Conservation (phyloP, 1,284 basidiomycete genomes). For the Cryptococcus sp. region DNA sequence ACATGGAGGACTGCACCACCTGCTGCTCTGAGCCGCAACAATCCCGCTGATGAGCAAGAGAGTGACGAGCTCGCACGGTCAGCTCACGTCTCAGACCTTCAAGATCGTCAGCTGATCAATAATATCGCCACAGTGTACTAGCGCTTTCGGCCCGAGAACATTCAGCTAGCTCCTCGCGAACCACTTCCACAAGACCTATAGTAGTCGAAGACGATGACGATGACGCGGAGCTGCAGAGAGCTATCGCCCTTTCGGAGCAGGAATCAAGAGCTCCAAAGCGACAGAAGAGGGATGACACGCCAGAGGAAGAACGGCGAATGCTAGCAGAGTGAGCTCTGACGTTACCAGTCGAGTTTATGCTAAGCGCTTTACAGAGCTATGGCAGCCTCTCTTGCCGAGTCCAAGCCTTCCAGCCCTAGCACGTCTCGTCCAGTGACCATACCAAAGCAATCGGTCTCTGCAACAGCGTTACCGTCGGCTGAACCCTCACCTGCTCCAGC, state of each 20-base stretch:
- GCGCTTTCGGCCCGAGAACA: slow-evolving; percentile 33
- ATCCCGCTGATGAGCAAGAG: slow-evolving; percentile 17
- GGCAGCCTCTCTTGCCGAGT: slow-evolving; percentile 31
- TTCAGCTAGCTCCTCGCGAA: slow-evolving; percentile 5
- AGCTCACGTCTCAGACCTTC: background rate
- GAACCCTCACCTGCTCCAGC: slow-evolving; percentile 1
- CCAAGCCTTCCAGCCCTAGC: background rate
- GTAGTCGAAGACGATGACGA: slow-evolving; percentile 28
- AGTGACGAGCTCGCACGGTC: slow-evolving; percentile 43
- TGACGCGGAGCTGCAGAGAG: slow-evolving; percentile 35
- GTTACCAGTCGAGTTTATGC: background rate
- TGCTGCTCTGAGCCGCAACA: slow-evolving; percentile 3
- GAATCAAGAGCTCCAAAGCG: slow-evolving; percentile 32
- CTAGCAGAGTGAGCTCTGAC: slow-evolving; percentile 37
- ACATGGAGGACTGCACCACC: slow-evolving; percentile 39
- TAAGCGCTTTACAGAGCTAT: slow-evolving; percentile 28
- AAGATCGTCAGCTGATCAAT: background rate
- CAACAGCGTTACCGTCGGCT: background rate
- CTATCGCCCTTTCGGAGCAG: slow-evolving; percentile 28
- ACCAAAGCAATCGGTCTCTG: background rate
- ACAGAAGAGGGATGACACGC: slow-evolving; percentile 35
- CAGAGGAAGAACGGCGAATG: slow-evolving; percentile 42
- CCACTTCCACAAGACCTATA: slow-evolving; percentile 6
- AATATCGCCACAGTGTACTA: slow-evolving; percentile 22
- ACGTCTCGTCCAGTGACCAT: background rate